Percentiles rank a stretch among this genome's conserved stretches.
Evolutionary conservation across 192 early-diverging fungal species (phyloP).

Genomic region (Backusella macrospora): DNA sequence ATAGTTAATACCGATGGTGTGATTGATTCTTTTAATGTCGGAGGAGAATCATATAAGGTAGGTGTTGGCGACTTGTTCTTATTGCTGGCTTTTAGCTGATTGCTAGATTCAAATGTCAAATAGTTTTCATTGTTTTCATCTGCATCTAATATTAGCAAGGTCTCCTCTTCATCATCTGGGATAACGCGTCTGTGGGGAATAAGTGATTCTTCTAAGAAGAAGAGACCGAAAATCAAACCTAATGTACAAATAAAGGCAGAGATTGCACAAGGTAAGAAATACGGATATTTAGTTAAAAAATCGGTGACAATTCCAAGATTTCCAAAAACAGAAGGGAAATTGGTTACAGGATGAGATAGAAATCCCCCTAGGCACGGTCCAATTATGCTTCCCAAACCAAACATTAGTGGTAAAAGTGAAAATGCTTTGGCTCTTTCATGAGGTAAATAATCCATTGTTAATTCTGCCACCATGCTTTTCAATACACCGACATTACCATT

Average conservation of each 20-base stretch:
- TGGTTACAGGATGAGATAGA: slow-evolving; percentile 62
- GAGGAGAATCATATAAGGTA: slow-evolving; percentile 16
- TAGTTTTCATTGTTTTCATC: background rate
- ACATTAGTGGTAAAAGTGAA: slow-evolving; percentile 61
- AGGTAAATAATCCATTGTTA: slow-evolving; percentile 68
- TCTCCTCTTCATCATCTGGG: background rate
- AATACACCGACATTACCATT: slow-evolving; percentile 71
- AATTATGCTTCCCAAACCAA: slow-evolving; percentile 58
- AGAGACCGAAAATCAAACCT: slow-evolving; percentile 56
- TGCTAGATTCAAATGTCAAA: slow-evolving; percentile 20
- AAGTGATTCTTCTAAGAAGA: slow-evolving; percentile 59
- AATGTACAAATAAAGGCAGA: slow-evolving; percentile 53
- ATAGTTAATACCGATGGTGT: slow-evolving; percentile 27
- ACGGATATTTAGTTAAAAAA: slow-evolving; percentile 62
- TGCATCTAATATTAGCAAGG: background rate
- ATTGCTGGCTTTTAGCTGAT: background rate
- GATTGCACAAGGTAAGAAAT: slow-evolving; percentile 73
- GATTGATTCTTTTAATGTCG: slow-evolving; percentile 27
- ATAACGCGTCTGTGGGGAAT: background rate
- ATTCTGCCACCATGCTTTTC: slow-evolving; percentile 72
- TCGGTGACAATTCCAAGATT: slow-evolving; percentile 26
- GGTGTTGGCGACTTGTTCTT: slow-evolving; percentile 18
- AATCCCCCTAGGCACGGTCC: slow-evolving; percentile 70
- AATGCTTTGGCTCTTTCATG: slow-evolving; percentile 57
- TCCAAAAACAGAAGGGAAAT: slow-evolving; percentile 56